phyloP scores from a whole-genome alignment of 2,329 filamentous ascomycete genomes.

The Fusarium foetens region DNA sequence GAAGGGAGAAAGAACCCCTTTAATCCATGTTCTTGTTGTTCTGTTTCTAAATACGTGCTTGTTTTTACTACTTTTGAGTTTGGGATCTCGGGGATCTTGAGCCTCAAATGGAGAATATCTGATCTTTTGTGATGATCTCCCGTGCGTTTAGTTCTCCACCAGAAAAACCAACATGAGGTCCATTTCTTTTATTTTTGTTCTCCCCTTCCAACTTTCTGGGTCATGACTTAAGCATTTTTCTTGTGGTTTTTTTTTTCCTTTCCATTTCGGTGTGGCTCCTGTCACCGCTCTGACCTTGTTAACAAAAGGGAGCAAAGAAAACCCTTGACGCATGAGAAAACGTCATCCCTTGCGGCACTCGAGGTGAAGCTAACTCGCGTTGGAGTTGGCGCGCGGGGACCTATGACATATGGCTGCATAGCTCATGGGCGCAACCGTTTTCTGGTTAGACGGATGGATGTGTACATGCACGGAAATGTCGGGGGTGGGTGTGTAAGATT shows the following conservation, averaged over 20 bases:
- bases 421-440: conserved; percentile 1
- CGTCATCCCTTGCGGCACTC: conserved; percentile 23
- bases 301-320: conserved; percentile 1
- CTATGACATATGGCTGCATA: conserved; percentile 38
- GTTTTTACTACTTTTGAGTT: conserved; percentile 2
- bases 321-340: conserved; percentile 31
- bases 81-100: conserved; percentile 15
- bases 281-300: conserved; percentile 9
- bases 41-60: background rate
- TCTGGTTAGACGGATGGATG: conserved; percentile 5
- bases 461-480: background rate
- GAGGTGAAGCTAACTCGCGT: background rate
- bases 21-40: background rate
- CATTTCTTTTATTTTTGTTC: background rate
- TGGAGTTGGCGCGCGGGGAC: conserved; percentile 18
- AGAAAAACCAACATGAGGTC: conserved; percentile 2
- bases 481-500: conserved; percentile 2
- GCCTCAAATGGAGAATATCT: conserved; percentile 26
- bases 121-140: conserved; percentile 38
- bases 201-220: background rate
- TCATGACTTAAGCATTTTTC: background rate
- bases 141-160: conserved; percentile 31
- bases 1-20: background rate
- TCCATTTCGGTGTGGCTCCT: conserved; percentile 6
- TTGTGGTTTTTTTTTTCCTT: background rate